Evolutionary conservation across 2,329 filamentous ascomycete genomes (phyloP).

Genomic region (Dendrostoma leiphaemia): DNA sequence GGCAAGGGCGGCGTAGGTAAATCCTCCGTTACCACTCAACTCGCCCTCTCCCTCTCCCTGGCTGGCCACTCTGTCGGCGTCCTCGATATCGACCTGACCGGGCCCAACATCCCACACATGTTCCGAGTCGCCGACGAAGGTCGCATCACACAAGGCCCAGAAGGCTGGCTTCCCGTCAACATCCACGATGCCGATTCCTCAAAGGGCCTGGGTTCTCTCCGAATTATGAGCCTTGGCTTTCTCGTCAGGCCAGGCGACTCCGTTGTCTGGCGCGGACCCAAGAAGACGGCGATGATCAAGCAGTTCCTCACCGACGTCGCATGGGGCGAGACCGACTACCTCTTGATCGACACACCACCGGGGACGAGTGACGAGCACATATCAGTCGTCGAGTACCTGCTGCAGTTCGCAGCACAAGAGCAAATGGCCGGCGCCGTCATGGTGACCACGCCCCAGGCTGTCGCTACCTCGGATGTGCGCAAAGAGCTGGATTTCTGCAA

Average conservation of each 20-base stretch:
- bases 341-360: conserved; percentile 93
- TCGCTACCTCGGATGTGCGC: conserved; percentile 88
- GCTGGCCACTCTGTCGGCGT: conserved; percentile 89
- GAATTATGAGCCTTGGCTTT: conserved; percentile 93
- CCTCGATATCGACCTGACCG: conserved; percentile 93
- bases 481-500: conserved; percentile 93
- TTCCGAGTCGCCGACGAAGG: conserved; percentile 77
- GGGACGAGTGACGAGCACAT: conserved; percentile 98
- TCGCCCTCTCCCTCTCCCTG: conserved; percentile 83
- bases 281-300: conserved; percentile 98
- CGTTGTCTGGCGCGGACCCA: conserved; percentile 95
- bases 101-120: conserved; percentile 93
- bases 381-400: conserved; percentile 82
- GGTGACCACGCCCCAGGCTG: conserved; percentile 93
- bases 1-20: conserved; percentile 98
- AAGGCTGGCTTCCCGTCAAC: conserved; percentile 86
- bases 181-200: conserved; percentile 65
- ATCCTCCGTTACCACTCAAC: conserved; percentile 94
- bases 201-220: conserved; percentile 59
- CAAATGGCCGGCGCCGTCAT: conserved; percentile 86
- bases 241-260: conserved; percentile 83
- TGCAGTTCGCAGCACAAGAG: conserved; percentile 59
- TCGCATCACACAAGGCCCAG: conserved; percentile 87
- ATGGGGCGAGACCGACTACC: conserved; percentile 85
- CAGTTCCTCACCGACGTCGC: conserved; percentile 92